A percentile compares a stretch with the other conserved stretches of the same genome.
Conservation (phyloP, 2,329 filamentous ascomycete species). For the Drechslerella stenobrocha region DNA sequence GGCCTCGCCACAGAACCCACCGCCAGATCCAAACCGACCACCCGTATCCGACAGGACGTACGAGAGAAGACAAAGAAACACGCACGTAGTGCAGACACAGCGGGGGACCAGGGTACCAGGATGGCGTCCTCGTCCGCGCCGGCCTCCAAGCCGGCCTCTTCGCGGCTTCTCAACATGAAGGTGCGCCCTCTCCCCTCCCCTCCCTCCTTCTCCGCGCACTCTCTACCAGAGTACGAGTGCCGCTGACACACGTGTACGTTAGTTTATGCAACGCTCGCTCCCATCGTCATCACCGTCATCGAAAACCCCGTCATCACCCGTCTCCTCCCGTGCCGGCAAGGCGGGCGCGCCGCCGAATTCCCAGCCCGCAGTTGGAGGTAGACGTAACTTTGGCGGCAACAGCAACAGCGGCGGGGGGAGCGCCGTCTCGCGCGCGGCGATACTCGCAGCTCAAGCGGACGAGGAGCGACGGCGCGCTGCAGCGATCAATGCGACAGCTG, state of each 20-base stretch:
- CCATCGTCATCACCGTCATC: constrained; percentile 3
- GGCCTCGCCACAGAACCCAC: too few relatives aligned
- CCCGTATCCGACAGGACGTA: too few relatives aligned
- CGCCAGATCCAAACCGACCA: too few relatives aligned
- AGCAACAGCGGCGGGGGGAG: neutral
- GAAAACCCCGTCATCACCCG: constrained; percentile 3
- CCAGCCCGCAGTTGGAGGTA: neutral
- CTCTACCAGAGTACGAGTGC: neutral
- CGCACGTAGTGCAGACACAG: too few relatives aligned
- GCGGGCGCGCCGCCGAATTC: constrained; percentile 6
- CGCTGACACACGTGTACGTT: neutral
- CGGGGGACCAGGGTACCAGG: neutral
- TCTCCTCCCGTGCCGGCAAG: neutral
- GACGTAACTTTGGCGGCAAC: neutral
- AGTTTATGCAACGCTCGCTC: constrained; percentile 45
- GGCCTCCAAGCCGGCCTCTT: constrained; percentile 39
- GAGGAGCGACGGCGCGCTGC: constrained; percentile 32
- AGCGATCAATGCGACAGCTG: constrained; percentile 16
- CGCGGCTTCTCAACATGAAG: constrained; percentile 44
- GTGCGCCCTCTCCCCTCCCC: neutral
- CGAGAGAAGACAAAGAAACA: too few relatives aligned
- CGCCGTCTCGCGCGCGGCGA: constrained; percentile 24
- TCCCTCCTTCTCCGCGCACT: neutral
- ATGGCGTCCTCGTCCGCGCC: constrained; percentile 10
- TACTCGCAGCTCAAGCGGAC: constrained; percentile 20